Conservation (phyloP, 768 basidiomycete genomes). For the Auricularia sp. region DNA sequence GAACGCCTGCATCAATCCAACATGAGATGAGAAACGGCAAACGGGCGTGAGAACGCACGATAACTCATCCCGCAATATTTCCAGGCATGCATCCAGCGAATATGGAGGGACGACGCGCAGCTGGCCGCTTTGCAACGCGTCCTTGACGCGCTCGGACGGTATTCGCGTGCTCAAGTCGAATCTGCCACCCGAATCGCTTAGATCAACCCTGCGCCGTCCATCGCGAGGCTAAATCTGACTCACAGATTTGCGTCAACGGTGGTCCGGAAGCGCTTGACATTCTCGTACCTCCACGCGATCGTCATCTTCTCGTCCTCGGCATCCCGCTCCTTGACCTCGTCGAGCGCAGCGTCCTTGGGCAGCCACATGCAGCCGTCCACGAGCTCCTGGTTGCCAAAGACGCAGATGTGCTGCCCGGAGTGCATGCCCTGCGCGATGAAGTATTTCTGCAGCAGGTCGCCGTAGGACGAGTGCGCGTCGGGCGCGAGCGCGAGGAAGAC, state of each 20-base stretch:
- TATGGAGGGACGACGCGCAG: too few relatives aligned
- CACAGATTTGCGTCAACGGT: conserved; percentile 53
- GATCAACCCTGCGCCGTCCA: conserved; percentile 2
- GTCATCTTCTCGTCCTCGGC: conserved; percentile 56
- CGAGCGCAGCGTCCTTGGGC: conserved; percentile 34
- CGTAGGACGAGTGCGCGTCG: conserved; percentile 79
- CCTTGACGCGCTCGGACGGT: conserved; percentile 39
- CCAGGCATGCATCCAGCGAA: too few relatives aligned
- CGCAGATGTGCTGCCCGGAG: conserved; percentile 53
- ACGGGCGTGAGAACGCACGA: too few relatives aligned
- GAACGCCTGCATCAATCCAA: neutral
- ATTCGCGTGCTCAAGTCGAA: conserved; percentile 67
- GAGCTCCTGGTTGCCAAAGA: conserved; percentile 54
- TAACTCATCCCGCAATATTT: too few relatives aligned
- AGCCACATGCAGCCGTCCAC: conserved; percentile 77
- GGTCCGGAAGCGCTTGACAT: conserved; percentile 87
- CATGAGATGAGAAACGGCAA: neutral
- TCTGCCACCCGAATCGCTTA: conserved; percentile 43
- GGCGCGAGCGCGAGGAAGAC: conserved; percentile 67
- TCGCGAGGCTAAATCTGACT: conserved; percentile 11
- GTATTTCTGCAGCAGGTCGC: conserved; percentile 77
- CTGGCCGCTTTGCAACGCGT: conserved; percentile 12
- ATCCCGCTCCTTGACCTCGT: conserved; percentile 22
- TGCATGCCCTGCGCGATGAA: conserved; percentile 82
- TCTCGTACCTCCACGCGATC: conserved; percentile 96